Evolutionary conservation across 306 rosid species (phyloP), one percentile per base, ranked within the genome.

Genomic region (Psophocarpus tetragonolobus): DNA sequence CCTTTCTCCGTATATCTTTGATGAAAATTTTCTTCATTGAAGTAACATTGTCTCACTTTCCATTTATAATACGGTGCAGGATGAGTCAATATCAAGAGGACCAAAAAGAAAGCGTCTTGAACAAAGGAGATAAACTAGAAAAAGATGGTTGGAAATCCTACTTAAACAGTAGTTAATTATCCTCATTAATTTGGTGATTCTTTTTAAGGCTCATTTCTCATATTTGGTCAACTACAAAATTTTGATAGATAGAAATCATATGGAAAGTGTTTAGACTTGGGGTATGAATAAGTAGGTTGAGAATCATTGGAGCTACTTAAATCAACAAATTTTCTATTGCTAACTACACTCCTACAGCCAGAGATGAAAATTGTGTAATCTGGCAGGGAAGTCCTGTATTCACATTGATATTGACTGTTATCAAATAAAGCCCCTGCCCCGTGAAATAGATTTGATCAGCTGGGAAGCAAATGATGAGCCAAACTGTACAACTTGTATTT

Each of bases 31-130:
- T 67, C 20, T 71, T 35, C 20, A 6, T 42, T 76, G 33, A 36
- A 51, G 54, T 6, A 10, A 8, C 23, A 23, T 21, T 20, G 26
- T 18, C 26, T 36, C 71, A 21, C 73, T 57, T 30, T 71, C 20
- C 24, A 60, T 69, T 51, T 21, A 51, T 41, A 56, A 81, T 65
- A 0, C 8, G 63, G 12, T 80, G 86, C 96, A 95, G 98, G 88
- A 85, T 87, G 91, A 85, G 71, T 30, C 91, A 91, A 70, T 95
- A 85, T 82, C 93, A 80, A 79, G 92, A 91, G 80, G 96, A 95
- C 80, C 87, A 81, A 35, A 80, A 66, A 57, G 88, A 85, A 39
- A 84, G 26, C 27, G 97, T 95, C 21, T 84, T 91, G 87, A 68
- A 7, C 12, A 92, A 92, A 88, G 97, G 82, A 30, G 92, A 89